Conservation (phyloP, 2,329 filamentous ascomycete species). For the Penicillium sp. region DNA sequence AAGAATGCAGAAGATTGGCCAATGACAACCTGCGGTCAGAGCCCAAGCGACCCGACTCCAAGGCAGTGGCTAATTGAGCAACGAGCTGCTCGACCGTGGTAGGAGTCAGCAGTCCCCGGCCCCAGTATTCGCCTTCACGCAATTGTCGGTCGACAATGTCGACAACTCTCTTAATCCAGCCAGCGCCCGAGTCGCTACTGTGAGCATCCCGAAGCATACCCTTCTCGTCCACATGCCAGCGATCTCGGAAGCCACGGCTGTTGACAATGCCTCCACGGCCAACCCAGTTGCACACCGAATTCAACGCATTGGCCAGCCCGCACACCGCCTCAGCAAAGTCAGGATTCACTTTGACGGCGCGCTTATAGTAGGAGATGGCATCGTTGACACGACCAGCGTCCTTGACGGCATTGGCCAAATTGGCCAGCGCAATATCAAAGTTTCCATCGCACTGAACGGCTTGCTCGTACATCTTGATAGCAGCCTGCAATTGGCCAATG, state of each 20-base stretch:
- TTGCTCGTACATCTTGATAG: slow-evolving; percentile 96
- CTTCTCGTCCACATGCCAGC: slow-evolving; percentile 87
- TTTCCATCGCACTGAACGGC: slow-evolving; percentile 89
- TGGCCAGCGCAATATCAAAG: slow-evolving; percentile 95
- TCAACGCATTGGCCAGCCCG: slow-evolving; percentile 89
- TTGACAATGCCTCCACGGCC: slow-evolving; percentile 83
- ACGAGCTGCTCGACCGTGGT: slow-evolving; percentile 55
- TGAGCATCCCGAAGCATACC: slow-evolving; percentile 79
- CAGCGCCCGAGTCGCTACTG: slow-evolving; percentile 63
- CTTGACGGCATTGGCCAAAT: slow-evolving; percentile 96
- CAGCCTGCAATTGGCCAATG: slow-evolving; percentile 86
- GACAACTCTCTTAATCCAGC: slow-evolving; percentile 87
- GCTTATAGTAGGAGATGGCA: slow-evolving; percentile 87
- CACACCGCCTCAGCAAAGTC: slow-evolving; percentile 97
- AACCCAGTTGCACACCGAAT: slow-evolving; percentile 94
- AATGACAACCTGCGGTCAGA: slow-evolving; percentile 33
- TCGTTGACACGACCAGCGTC: slow-evolving; percentile 91
- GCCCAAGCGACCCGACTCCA: slow-evolving; percentile 29
- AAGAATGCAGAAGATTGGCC: slow-evolving; percentile 50
- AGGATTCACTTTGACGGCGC: slow-evolving; percentile 87
- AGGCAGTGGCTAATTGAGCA: slow-evolving; percentile 48
- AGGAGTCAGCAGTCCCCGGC: slow-evolving; percentile 67
- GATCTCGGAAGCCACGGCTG: slow-evolving; percentile 72
- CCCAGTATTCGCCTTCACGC: slow-evolving; percentile 83
- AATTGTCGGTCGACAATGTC: slow-evolving; percentile 89